Percentiles rank a stretch among this genome's conserved stretches.
These are phyloP conservation scores for Cryptococcus sp. DNA, from an alignment of 1,284 basidiomycete species.

Conservation along the genomic window DNA sequence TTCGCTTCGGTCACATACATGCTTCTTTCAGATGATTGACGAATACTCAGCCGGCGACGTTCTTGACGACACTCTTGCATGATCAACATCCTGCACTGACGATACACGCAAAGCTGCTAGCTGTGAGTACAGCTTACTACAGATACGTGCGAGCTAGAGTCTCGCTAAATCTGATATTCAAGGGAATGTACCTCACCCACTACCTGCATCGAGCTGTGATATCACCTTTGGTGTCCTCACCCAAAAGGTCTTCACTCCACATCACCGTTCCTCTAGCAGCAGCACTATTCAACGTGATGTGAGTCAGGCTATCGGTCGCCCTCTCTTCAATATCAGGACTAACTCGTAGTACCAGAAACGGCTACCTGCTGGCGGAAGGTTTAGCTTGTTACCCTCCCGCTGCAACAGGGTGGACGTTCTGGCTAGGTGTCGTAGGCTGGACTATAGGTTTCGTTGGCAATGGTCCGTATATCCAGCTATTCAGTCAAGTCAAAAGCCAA, in stretches of 20 bases:
- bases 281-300: slow-evolving; percentile 69
- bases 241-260: slow-evolving; percentile 76
- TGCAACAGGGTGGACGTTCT: slow-evolving; percentile 58
- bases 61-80: slow-evolving; percentile 37
- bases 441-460: slow-evolving; percentile 72
- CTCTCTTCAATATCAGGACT: slow-evolving; percentile 54
- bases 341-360: slow-evolving; percentile 27
- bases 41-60: slow-evolving; percentile 56
- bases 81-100: slow-evolving; percentile 45
- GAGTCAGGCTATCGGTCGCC: slow-evolving; percentile 60
- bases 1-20: neutral
- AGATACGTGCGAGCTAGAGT: too few relatives aligned
- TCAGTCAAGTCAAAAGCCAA: neutral
- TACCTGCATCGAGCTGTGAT: slow-evolving; percentile 81
- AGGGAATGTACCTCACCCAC: slow-evolving; percentile 67
- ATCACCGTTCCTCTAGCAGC: slow-evolving; percentile 64
- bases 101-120: slow-evolving; percentile 61
- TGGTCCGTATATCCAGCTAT: slow-evolving; percentile 28
- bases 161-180: neutral
- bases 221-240: slow-evolving; percentile 73
- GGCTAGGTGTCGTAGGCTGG: slow-evolving; percentile 68
- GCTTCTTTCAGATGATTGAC: neutral
- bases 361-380: slow-evolving; percentile 27
- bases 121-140: slow-evolving; percentile 30
- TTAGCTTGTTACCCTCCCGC: slow-evolving; percentile 33